Conservation (phyloP, 441 rosid species). For the Biscutella laevigata region DNA sequence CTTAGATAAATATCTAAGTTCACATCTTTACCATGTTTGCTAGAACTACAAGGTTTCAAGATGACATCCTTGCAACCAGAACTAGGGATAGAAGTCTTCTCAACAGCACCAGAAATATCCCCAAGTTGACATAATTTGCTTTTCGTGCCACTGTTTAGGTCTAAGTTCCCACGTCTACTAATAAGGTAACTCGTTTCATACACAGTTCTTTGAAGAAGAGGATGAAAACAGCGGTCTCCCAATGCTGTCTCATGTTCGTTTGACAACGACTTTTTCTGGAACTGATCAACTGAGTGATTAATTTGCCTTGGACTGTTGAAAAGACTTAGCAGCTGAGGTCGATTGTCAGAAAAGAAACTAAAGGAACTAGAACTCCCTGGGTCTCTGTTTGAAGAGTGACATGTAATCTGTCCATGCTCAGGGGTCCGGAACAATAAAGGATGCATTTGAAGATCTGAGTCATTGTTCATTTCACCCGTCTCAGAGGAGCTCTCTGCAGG, state of each 20-base stretch:
- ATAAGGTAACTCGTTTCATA: slow-evolving; percentile 29
- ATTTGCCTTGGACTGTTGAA: slow-evolving; percentile 52
- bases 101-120: slow-evolving; percentile 31
- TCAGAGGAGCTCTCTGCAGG: slow-evolving; percentile 35
- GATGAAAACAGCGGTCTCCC: slow-evolving; percentile 70
- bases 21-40: slow-evolving; percentile 41
- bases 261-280: slow-evolving; percentile 33
- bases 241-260: slow-evolving; percentile 36
- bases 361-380: slow-evolving; percentile 38
- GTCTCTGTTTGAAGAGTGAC: slow-evolving; percentile 38
- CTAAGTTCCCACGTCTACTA: slow-evolving; percentile 26
- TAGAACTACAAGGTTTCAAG: slow-evolving; percentile 27
- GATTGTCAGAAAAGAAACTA: slow-evolving; percentile 68
- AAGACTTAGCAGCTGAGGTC: slow-evolving; percentile 72
- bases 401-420: slow-evolving; percentile 49
- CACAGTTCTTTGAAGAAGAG: slow-evolving; percentile 66
- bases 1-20: slow-evolving; percentile 77
- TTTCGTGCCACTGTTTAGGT: slow-evolving; percentile 28
- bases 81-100: slow-evolving; percentile 25
- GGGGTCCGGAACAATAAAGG: slow-evolving; percentile 76
- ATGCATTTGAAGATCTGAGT: slow-evolving; percentile 78
- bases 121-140: slow-evolving; percentile 32
- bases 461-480: slow-evolving; percentile 35
- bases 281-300: slow-evolving; percentile 30
- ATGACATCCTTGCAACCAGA: slow-evolving; percentile 22